Evolutionary conservation across 2,329 filamentous ascomycete species (phyloP).

Genomic region (Colletotrichum falcatum): DNA sequence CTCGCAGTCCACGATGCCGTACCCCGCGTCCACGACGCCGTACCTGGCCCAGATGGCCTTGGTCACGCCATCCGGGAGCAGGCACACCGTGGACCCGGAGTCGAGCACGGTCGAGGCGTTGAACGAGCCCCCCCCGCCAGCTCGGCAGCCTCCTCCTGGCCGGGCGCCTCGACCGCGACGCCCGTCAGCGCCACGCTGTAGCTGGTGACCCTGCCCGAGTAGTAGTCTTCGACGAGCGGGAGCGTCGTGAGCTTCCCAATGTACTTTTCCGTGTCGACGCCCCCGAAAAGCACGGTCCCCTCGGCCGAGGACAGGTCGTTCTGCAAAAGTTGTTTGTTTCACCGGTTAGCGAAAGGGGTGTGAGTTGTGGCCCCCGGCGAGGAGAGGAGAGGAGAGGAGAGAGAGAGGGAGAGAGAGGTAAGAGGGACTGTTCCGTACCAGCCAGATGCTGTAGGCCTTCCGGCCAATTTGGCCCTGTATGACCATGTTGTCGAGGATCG

Average conservation of each 20-base stretch:
- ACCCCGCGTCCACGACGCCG: slow-evolving; percentile 63
- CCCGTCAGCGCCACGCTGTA: slow-evolving; percentile 55
- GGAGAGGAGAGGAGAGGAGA: neutral
- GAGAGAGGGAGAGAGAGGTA: accelerated
- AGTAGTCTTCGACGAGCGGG: slow-evolving; percentile 56
- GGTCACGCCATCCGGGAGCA: slow-evolving; percentile 69
- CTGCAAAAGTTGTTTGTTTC: slow-evolving; percentile 42
- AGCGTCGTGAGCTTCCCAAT: slow-evolving; percentile 72
- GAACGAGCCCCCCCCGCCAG: slow-evolving; percentile 47
- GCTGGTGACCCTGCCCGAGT: slow-evolving; percentile 53
- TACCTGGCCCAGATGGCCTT: slow-evolving; percentile 68
- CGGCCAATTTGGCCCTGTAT: slow-evolving; percentile 70
- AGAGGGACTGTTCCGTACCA: slow-evolving; percentile 49
- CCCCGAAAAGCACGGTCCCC: slow-evolving; percentile 80
- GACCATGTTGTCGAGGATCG: slow-evolving; percentile 74
- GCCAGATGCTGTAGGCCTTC: slow-evolving; percentile 77
- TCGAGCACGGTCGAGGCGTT: slow-evolving; percentile 73
- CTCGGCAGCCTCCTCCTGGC: slow-evolving; percentile 46
- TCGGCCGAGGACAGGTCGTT: slow-evolving; percentile 62
- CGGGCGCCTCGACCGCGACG: slow-evolving; percentile 49
- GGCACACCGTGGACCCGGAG: slow-evolving; percentile 75
- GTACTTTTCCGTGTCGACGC: slow-evolving; percentile 76
- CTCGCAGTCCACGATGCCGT: slow-evolving; percentile 72
- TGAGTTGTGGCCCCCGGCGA: too few species aligned
- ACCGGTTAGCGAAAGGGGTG: slow-evolving; percentile 46